A percentile compares a stretch with the other conserved stretches of the same genome.
Evolutionary conservation across 2,329 filamentous ascomycete genomes (phyloP).

Genomic region (Hortaea werneckii): DNA sequence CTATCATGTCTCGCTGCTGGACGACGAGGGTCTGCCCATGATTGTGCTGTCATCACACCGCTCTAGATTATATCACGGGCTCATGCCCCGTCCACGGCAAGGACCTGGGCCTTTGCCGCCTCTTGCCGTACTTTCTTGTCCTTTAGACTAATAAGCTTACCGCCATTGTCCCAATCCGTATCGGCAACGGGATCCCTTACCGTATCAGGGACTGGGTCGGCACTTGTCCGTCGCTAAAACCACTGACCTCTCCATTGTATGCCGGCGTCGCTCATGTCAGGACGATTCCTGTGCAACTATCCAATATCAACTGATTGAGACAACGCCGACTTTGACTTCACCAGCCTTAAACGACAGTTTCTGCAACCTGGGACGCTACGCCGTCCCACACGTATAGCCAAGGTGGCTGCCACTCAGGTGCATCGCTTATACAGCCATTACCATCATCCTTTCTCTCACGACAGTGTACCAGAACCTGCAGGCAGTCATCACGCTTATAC

Average conservation of each 20-base stretch:
- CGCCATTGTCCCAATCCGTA: conserved; percentile 1
- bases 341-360: too few relatives aligned
- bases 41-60: conserved; percentile 14
- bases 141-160: conserved; percentile 9
- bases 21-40: conserved; percentile 1
- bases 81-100: conserved; percentile 2
- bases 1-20: conserved; percentile 2
- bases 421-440: conserved; percentile 13
- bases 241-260: too few relatives aligned
- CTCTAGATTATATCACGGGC: conserved; percentile 13
- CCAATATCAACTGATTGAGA: too few relatives aligned
- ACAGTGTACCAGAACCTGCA: neutral
- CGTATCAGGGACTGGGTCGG: too few relatives aligned
- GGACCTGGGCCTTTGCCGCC: conserved; percentile 10
- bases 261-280: too few relatives aligned
- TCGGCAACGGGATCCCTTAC: neutral
- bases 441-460: conserved; percentile 7
- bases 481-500: too few relatives aligned
- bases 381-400: conserved; percentile 19
- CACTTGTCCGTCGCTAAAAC: too few relatives aligned
- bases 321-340: too few relatives aligned
- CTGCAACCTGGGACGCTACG: conserved; percentile 10
- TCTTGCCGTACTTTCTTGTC: conserved; percentile 6
- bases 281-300: too few relatives aligned
- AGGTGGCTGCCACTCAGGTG: conserved; percentile 22